A percentile compares a stretch with the other conserved stretches of the same genome.
Conservation (phyloP, 805 yeast genomes). For the Lipomyces sp. region DNA sequence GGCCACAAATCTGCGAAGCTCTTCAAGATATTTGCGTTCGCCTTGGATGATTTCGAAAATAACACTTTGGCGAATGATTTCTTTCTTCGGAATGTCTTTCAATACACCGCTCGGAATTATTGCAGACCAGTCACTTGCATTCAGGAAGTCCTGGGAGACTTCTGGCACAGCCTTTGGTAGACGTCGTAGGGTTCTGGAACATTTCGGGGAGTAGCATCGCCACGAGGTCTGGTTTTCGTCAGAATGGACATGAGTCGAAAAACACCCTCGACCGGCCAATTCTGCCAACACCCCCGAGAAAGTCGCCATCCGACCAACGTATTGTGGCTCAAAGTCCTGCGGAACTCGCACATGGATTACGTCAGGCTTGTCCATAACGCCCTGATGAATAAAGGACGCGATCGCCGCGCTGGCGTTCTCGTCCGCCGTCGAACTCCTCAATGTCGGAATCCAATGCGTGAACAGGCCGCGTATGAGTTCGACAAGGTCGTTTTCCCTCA, state of each 20-base stretch:
- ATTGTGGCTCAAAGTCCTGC: conserved; percentile 21
- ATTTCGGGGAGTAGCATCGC: conserved; percentile 44
- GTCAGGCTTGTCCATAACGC: conserved; percentile 35
- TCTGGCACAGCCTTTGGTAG: conserved; percentile 16
- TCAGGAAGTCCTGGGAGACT: conserved; percentile 15
- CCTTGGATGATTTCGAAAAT: conserved; percentile 74
- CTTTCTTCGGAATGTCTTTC: conserved; percentile 41
- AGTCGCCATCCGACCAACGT: conserved; percentile 11
- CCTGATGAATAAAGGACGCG: conserved; percentile 38
- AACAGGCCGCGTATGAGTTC: conserved; percentile 39
- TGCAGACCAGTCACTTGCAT: conserved; percentile 37
- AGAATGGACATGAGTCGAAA: conserved; percentile 37
- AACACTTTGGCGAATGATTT: conserved; percentile 71
- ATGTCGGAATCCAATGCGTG: conserved; percentile 40
- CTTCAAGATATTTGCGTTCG: conserved; percentile 70
- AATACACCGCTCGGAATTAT: conserved; percentile 23
- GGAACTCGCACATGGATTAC: conserved; percentile 17
- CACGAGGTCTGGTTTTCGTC: conserved; percentile 11
- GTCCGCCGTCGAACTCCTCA: conserved; percentile 44
- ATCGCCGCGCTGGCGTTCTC: conserved; percentile 41
- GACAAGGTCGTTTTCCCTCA: conserved; percentile 33
- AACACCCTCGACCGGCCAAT: conserved; percentile 46
- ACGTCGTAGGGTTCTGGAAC: conserved; percentile 38
- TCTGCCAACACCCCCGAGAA: conserved; percentile 46
- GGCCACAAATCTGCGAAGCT: conserved; percentile 67